Conservation (phyloP, 1,284 basidiomycete species). For the Rhodotorula sp. region DNA sequence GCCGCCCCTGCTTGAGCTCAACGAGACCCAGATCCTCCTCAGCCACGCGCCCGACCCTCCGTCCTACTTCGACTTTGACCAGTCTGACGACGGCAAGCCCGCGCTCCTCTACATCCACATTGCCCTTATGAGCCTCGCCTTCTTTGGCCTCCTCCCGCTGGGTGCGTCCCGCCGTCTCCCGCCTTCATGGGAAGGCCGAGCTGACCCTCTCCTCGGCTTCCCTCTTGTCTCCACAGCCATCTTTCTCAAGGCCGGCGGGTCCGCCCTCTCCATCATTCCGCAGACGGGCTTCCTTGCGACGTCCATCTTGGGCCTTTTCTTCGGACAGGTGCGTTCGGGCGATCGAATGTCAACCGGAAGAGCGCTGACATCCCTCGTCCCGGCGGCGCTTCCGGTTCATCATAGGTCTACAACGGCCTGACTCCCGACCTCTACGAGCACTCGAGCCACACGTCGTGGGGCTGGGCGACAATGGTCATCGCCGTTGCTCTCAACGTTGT, state of each 20-base stretch:
- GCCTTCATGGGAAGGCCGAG: not conserved
- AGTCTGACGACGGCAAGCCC: conserved; percentile 53
- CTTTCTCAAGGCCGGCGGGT: conserved; percentile 69
- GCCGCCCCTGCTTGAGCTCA: conserved; percentile 54
- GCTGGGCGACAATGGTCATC: conserved; percentile 63
- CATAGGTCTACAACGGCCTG: conserved; percentile 57
- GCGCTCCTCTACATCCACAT: conserved; percentile 68
- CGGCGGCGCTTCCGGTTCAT: conserved; percentile 52
- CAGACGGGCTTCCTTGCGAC: conserved; percentile 63
- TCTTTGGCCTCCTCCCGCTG: conserved; percentile 71
- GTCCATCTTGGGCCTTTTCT: conserved; percentile 62
- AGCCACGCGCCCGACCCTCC: conserved; percentile 67
- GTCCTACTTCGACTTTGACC: conserved; percentile 61
- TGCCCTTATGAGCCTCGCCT: conserved; percentile 68
- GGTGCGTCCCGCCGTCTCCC: conserved; percentile 55
- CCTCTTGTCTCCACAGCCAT: conserved; percentile 59
- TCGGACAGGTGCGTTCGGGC: conserved; percentile 48
- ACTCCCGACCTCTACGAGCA: conserved; percentile 76
- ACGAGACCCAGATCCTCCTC: conserved; percentile 69
- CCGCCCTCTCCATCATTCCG: conserved; percentile 62
- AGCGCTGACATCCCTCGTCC: conserved; percentile 56
- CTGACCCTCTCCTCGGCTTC: not conserved
- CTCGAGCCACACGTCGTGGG: conserved; percentile 64
- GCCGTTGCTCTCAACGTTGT: conserved; percentile 62
- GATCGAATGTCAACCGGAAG: not conserved